phyloP scores from a whole-genome alignment of 2,329 filamentous ascomycete genomes.

The Fusarium torulosum region DNA sequence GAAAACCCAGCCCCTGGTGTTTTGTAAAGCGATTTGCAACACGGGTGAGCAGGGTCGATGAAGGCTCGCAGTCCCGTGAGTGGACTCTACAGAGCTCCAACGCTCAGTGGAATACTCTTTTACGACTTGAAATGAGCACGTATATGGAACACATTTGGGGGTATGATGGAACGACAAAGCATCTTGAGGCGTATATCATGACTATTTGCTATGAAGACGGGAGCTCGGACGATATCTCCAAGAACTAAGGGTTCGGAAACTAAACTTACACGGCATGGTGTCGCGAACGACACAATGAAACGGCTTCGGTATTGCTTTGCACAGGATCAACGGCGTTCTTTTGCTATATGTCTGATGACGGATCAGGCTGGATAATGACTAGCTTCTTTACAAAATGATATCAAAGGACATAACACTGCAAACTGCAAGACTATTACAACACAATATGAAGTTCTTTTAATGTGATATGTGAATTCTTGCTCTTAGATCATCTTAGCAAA shows the following conservation, averaged over 20 bases:
- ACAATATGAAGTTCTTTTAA: no score
- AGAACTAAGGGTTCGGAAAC: constrained; percentile 9
- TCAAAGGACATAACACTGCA: constrained; percentile 18
- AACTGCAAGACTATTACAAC: not conserved
- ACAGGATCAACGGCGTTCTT: constrained; percentile 41
- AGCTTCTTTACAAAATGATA: constrained; percentile 31
- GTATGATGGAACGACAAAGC: constrained; percentile 30
- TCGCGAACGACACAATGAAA: constrained; percentile 11
- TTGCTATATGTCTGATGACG: constrained; percentile 32
- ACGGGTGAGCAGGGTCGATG: not conserved
- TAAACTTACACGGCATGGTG: constrained; percentile 22
- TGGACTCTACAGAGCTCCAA: not conserved
- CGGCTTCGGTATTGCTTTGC: constrained; percentile 26
- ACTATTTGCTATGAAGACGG: constrained; percentile 23
- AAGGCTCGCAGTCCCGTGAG: not conserved
- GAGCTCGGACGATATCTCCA: constrained; percentile 16
- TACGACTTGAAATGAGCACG: constrained; percentile 36
- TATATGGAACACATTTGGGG: constrained; percentile 29
- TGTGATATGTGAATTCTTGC: not conserved
- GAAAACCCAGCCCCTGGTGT: constrained; percentile 68
- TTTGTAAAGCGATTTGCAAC: constrained; percentile 41
- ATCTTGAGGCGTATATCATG: constrained; percentile 27
- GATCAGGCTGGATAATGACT: constrained; percentile 35
- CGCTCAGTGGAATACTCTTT: constrained; percentile 16
- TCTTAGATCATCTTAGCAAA: not conserved